Percentiles rank a stretch among this genome's conserved stretches.
phyloP scores from a whole-genome alignment of 2,329 filamentous ascomycete species.

The Zalaria sp. region DNA sequence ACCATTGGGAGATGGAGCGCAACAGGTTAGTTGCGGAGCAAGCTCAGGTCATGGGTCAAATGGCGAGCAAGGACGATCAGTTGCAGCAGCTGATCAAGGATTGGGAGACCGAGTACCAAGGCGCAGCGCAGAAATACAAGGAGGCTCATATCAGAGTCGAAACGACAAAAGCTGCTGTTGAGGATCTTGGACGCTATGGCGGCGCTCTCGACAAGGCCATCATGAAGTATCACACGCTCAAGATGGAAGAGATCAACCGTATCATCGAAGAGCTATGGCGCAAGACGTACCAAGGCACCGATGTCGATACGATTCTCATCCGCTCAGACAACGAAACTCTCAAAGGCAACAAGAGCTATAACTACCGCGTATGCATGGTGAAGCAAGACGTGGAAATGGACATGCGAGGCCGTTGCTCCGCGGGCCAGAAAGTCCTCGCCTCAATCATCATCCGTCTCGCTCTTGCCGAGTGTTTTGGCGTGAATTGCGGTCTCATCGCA shows the following conservation, averaged over 20 bases:
- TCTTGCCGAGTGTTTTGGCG: slow-evolving; percentile 88
- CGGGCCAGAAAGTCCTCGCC: slow-evolving; percentile 90
- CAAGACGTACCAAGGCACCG: slow-evolving; percentile 89
- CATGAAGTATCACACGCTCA: slow-evolving; percentile 89
- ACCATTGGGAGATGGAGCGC: slow-evolving; percentile 50
- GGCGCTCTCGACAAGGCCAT: slow-evolving; percentile 86
- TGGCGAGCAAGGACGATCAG: slow-evolving; percentile 76
- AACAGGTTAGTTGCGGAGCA: slow-evolving; percentile 59
- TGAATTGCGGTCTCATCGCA: slow-evolving; percentile 90
- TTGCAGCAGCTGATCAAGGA: slow-evolving; percentile 58
- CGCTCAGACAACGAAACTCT: slow-evolving; percentile 73
- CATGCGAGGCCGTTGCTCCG: slow-evolving; percentile 95
- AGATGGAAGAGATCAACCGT: slow-evolving; percentile 96
- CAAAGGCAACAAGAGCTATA: slow-evolving; percentile 70
- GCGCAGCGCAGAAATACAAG: slow-evolving; percentile 67
- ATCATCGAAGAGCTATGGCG: slow-evolving; percentile 96
- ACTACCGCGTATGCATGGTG: slow-evolving; percentile 94
- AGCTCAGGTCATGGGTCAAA: slow-evolving; percentile 58
- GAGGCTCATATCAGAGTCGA: slow-evolving; percentile 79
- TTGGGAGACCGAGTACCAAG: slow-evolving; percentile 76
- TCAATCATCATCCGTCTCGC: slow-evolving; percentile 96
- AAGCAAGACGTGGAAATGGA: slow-evolving; percentile 98
- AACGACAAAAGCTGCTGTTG: slow-evolving; percentile 84
- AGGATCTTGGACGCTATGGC: slow-evolving; percentile 73
- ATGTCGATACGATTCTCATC: slow-evolving; percentile 93